A percentile compares a stretch with the other conserved stretches of the same genome.
These are phyloP conservation scores for Debaryomyces prosopidis DNA, from an alignment of 805 yeast species.

Conservation along the genomic window DNA sequence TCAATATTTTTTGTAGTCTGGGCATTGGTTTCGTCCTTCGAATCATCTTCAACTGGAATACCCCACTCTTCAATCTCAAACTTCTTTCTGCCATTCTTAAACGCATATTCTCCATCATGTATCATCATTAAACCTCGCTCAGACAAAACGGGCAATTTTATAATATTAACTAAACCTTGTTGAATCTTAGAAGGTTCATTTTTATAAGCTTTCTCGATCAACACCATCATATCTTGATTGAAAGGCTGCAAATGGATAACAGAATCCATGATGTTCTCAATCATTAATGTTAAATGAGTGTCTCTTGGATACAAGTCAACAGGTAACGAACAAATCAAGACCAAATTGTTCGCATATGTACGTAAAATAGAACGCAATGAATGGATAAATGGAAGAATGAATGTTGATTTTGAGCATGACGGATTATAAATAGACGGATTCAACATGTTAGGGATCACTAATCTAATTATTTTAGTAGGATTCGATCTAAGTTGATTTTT, in stretches of 20 bases:
- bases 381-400: constrained; percentile 61
- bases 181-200: constrained; percentile 73
- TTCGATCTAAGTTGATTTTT: constrained; percentile 36
- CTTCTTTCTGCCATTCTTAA: constrained; percentile 76
- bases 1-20: constrained; percentile 38
- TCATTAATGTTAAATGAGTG: constrained; percentile 43
- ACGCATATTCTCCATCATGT: constrained; percentile 75
- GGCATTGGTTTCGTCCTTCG: constrained; percentile 27
- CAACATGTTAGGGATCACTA: constrained; percentile 74
- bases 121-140: constrained; percentile 80
- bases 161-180: constrained; percentile 82
- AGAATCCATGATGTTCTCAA: constrained; percentile 63
- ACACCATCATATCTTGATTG: constrained; percentile 65
- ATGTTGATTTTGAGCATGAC: constrained; percentile 41
- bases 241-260: constrained; percentile 80
- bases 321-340: constrained; percentile 57
- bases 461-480: constrained; percentile 53
- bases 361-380: constrained; percentile 55
- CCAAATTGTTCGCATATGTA: constrained; percentile 45
- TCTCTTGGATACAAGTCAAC: constrained; percentile 65
- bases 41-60: constrained; percentile 87
- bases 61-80: constrained; percentile 94
- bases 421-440: constrained; percentile 77
- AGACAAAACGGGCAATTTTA: constrained; percentile 69
- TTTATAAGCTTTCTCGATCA: constrained; percentile 68